phyloP scores from a whole-genome alignment of 2,329 filamentous ascomycete genomes.

The Pezicula radicicola region DNA sequence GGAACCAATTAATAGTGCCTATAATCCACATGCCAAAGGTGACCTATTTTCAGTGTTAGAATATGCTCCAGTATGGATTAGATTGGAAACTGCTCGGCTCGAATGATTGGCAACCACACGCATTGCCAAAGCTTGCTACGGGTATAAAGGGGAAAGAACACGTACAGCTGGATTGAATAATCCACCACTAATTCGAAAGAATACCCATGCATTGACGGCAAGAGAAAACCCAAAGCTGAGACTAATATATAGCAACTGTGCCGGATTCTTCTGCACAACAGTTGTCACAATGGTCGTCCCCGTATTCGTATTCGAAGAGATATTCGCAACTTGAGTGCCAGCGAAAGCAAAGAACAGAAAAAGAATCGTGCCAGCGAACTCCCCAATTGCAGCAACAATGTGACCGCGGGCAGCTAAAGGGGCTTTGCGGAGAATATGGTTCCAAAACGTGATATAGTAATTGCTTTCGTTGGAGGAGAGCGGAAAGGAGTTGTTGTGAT shows the following conservation, averaged over 20 bases:
- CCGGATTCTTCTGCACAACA: constrained; percentile 30
- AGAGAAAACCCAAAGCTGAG: constrained; percentile 29
- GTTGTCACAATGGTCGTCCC: constrained; percentile 17
- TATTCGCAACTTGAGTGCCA: constrained; percentile 7
- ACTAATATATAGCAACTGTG: constrained; percentile 33
- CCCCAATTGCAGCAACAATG: constrained; percentile 42
- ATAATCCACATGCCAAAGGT: constrained; percentile 34
- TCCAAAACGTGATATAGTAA: no score
- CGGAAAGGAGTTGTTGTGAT: no score
- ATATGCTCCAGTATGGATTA: not conserved
- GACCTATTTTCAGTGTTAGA: constrained; percentile 18
- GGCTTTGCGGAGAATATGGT: no score
- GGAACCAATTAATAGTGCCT: constrained; percentile 29
- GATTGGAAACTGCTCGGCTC: not conserved
- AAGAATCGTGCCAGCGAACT: constrained; percentile 48
- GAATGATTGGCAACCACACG: not conserved
- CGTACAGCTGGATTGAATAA: constrained; percentile 47
- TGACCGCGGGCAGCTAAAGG: constrained; percentile 33
- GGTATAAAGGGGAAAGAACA: not conserved
- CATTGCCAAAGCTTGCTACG: no score
- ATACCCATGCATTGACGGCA: constrained; percentile 49
- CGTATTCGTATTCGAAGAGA: constrained; percentile 25
- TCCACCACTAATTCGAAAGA: constrained; percentile 48
- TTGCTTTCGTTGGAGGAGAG: no score
- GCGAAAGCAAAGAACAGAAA: constrained; percentile 26